Percentiles rank a stretch among this genome's conserved stretches.
Conservation (phyloP, 148 eudicot genomes). For the Persicaria tinctoria region DNA sequence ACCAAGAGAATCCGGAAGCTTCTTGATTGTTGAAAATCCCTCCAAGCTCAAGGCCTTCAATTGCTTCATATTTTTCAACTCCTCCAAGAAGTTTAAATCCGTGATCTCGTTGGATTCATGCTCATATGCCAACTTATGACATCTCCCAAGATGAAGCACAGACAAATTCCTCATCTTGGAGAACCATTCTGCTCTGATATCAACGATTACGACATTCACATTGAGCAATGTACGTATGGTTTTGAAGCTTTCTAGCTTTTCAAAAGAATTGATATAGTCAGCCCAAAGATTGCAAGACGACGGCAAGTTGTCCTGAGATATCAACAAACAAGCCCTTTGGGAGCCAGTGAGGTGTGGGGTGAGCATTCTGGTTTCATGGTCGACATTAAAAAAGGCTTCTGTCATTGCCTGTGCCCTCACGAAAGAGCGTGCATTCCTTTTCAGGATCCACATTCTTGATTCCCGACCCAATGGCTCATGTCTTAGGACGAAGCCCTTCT, state of each 20-base stretch:
- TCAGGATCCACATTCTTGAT: no score
- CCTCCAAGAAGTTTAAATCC: slow-evolving; percentile 20
- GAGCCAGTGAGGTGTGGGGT: neutral
- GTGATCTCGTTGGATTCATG: slow-evolving; percentile 34
- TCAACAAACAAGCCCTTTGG: neutral
- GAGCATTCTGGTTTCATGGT: neutral
- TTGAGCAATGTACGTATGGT: slow-evolving; percentile 16
- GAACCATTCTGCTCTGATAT: slow-evolving; percentile 22
- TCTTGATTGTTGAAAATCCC: no score
- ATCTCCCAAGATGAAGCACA: slow-evolving; percentile 41
- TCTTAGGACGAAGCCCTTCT: neutral
- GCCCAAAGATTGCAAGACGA: neutral
- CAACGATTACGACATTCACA: slow-evolving; percentile 20
- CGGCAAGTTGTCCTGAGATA: neutral
- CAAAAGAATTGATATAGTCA: neutral
- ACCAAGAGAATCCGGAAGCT: no score
- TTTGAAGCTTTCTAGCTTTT: neutral
- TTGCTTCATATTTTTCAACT: slow-evolving; percentile 3
- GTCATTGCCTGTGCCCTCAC: neutral
- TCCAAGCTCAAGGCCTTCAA: no score
- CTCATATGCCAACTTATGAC: slow-evolving; percentile 16
- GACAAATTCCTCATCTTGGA: slow-evolving; percentile 28
- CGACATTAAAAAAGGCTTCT: neutral
- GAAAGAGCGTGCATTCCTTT: neutral
- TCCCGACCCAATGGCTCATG: neutral